These are phyloP conservation scores for Suillus placidus DNA, from an alignment of 768 basidiomycete genomes.

Conservation along the genomic window DNA sequence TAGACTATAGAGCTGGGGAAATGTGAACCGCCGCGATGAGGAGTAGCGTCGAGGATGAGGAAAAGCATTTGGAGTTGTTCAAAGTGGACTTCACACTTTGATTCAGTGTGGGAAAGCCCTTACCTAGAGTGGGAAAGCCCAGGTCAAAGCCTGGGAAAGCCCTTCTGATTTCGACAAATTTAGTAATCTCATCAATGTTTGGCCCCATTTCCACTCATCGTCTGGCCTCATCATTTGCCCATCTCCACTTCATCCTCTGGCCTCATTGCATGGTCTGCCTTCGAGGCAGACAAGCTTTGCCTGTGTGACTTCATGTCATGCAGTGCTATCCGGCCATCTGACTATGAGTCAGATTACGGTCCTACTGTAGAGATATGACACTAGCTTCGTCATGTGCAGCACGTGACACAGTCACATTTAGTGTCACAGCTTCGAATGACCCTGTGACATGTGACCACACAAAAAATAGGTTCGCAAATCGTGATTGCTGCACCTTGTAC, in stretches of 20 bases:
- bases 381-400: no score
- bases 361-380: no score
- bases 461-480: no score
- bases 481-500: no score
- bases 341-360: background rate
- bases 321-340: background rate
- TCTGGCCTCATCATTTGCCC: no score
- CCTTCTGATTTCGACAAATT: background rate
- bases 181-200: no score
- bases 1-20: background rate
- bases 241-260: background rate
- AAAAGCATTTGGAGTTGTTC: no score
- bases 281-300: background rate
- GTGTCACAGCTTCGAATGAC: no score
- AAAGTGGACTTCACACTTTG: background rate
- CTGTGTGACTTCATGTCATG: background rate
- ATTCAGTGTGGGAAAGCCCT: background rate
- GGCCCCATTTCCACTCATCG: no score
- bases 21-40: background rate
- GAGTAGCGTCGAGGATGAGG: background rate
- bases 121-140: background rate
- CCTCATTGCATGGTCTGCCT: background rate
- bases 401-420: no score
- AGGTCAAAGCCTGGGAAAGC: background rate
- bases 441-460: no score